A percentile compares a stretch with the other conserved stretches of the same genome.
phyloP scores from a whole-genome alignment of 208 protist species.

The Vickermania ingenoplastis region DNA sequence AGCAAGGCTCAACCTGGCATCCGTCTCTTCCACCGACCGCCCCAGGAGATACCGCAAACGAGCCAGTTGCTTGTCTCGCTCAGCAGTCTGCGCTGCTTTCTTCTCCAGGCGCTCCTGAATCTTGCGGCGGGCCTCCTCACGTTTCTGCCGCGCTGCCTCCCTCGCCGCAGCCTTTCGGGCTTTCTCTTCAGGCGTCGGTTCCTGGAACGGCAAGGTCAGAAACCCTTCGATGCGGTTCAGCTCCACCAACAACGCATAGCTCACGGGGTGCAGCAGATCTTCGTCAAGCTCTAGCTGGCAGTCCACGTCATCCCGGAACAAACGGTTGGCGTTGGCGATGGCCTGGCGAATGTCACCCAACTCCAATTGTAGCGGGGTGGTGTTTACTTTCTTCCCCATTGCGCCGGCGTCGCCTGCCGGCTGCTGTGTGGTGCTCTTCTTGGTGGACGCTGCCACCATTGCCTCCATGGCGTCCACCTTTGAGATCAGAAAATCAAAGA shows the following conservation, averaged over 20 bases:
- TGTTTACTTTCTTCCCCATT: too few relatives aligned
- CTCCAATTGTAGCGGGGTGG: constrained; percentile 55
- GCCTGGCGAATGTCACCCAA: constrained; percentile 25
- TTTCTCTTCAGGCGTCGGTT: constrained; percentile 38
- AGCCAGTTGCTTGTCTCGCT: constrained; percentile 41
- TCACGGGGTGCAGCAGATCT: constrained; percentile 78
- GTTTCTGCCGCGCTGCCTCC: constrained; percentile 41
- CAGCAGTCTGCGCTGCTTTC: constrained; percentile 33
- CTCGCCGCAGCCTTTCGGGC: constrained; percentile 44
- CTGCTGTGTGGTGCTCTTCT: constrained; percentile 26
- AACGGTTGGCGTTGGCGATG: constrained; percentile 24
- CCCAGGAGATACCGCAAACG: constrained; percentile 27
- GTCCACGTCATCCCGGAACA: constrained; percentile 64
- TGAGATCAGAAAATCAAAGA: constrained; percentile 58
- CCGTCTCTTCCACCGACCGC: constrained; percentile 12
- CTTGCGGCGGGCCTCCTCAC: constrained; percentile 43
- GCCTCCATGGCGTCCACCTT: constrained; percentile 24
- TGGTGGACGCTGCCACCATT: constrained; percentile 46
- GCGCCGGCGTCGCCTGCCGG: too few relatives aligned
- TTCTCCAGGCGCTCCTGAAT: constrained; percentile 44
- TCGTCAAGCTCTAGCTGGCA: constrained; percentile 79
- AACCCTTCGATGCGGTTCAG: constrained; percentile 83
- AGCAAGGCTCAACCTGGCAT: constrained; percentile 36
- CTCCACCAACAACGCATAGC: constrained; percentile 58
- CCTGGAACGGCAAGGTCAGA: constrained; percentile 38